Conservation (phyloP, 495 filamentous ascomycete species). For the Penicillium tannophilum region DNA sequence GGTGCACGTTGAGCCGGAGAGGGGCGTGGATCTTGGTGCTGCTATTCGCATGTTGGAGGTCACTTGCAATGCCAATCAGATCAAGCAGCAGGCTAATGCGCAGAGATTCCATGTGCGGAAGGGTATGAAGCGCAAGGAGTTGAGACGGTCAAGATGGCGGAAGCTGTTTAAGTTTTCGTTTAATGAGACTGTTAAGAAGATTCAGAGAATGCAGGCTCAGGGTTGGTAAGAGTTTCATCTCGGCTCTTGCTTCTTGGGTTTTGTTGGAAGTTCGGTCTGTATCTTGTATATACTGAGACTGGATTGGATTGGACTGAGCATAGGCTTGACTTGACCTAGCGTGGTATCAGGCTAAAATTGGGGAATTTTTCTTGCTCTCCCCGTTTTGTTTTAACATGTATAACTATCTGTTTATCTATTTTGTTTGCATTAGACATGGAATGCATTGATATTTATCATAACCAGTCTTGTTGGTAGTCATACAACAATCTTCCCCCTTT, state of each 20-base stretch:
- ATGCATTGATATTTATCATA: slow-evolving; percentile 21
- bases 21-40: slow-evolving; percentile 34
- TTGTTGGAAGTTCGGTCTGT: neutral
- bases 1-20: slow-evolving; percentile 40
- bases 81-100: slow-evolving; percentile 23
- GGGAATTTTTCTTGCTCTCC: neutral
- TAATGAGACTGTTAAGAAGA: slow-evolving; percentile 41
- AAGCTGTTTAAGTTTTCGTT: slow-evolving; percentile 49
- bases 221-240: slow-evolving; percentile 37
- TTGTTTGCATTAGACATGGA: slow-evolving; percentile 29
- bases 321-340: slow-evolving; percentile 5
- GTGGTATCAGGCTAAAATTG: neutral
- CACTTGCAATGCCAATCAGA: slow-evolving; percentile 29
- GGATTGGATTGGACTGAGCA: slow-evolving; percentile 6
- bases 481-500: neutral
- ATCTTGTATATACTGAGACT: slow-evolving; percentile 25
- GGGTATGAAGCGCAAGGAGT: slow-evolving; percentile 41
- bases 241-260: neutral
- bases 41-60: slow-evolving; percentile 33
- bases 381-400: slow-evolving; percentile 11
- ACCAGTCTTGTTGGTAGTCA: neutral
- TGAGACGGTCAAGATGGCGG: slow-evolving; percentile 41
- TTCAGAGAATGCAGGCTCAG: slow-evolving; percentile 49
- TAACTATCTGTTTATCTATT: slow-evolving; percentile 11
- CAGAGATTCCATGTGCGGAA: slow-evolving; percentile 44